Base-by-base conservation (phyloP, 371 early-diverging fungal species). In the Haplosporangium sp. region DNA sequence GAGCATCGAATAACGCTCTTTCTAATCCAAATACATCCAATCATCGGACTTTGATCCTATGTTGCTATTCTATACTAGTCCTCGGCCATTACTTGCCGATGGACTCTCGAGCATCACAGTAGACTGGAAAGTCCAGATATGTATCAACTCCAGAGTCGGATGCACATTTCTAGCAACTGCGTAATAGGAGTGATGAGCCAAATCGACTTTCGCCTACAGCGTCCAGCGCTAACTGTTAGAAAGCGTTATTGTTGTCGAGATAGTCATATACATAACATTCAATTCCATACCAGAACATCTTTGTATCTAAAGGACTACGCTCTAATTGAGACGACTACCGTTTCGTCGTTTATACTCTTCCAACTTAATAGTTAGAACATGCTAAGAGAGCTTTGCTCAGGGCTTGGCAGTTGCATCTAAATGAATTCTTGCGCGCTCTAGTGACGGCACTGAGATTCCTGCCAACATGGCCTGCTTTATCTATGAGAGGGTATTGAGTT, bases 341-440 rank as follows among this genome's bases (percentile, higher is more conserved):
- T 13, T 45, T 45, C 27, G 45, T 11, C 45, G 45, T 17, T 57
- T 57, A 15, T 35, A 11, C 15, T 57, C n/a, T 34, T 17, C 35
- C 13, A 13, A 4, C n/a, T 11, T 57, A n/a, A 20, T 13, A 6
- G 6, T 44, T 63, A 71, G 67, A 61, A 48, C 59, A 61, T 64
- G 20, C 82, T 76, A 5, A 65, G 27, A 56, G 35, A 69, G 82
- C 52, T 56, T 82, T 53, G 53, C 71, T 39, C 68, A 64, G 55
- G 74, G 68, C 37, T 53, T 55, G 56, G 9, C 52, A 63, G 37
- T 50, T 72, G n/a, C 76, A 82, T 67, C 82, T 76, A 9, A 63
- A 58, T 39, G 82, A 82, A 27, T 27, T 27, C 27, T 27, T 27
- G 27, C 27, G 27, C 27, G 27, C 27, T 27, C 27, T 27, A 27